These are phyloP conservation scores for Hypoxylon fragiforme DNA, from an alignment of 495 filamentous ascomycete genomes.

Conservation along the genomic window DNA sequence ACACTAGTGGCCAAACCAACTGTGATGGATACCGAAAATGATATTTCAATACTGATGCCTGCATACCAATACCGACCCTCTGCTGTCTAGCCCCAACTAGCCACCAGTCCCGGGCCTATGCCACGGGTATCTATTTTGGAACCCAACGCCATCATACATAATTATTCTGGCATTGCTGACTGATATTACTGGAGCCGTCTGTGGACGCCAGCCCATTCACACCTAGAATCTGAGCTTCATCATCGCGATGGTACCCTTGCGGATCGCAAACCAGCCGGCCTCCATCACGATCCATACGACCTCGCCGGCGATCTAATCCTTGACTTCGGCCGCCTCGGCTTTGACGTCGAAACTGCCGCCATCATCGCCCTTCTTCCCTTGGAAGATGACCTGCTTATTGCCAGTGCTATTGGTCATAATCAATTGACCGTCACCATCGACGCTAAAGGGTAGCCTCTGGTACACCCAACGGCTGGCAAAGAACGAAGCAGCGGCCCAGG, in stretches of 20 bases:
- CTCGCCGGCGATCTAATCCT: constrained; percentile 37
- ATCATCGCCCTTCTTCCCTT: constrained; percentile 5
- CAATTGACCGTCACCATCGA: constrained; percentile 21
- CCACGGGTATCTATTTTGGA: constrained; percentile 12
- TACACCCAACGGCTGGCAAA: constrained; percentile 57
- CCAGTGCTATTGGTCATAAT: constrained; percentile 3
- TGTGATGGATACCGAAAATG: neutral
- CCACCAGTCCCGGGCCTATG: no score
- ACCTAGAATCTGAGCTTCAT: constrained; percentile 16
- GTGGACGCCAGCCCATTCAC: constrained; percentile 4
- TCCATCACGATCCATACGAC: constrained; percentile 30
- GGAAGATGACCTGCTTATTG: constrained; percentile 30
- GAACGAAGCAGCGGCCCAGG: constrained; percentile 62
- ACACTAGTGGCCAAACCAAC: neutral
- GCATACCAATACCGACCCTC: neutral
- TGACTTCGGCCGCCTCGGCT: constrained; percentile 26
- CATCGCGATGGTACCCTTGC: constrained; percentile 15
- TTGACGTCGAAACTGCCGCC: constrained; percentile 22
- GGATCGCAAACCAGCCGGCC: constrained; percentile 33
- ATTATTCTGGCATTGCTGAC: neutral
- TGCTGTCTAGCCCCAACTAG: neutral
- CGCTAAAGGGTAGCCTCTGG: constrained; percentile 26
- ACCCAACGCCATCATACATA: constrained; percentile 11
- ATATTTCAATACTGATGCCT: constrained; percentile 18
- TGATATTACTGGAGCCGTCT: neutral